Base-by-base conservation (phyloP, 495 filamentous ascomycete genomes). In the Glarea lozoyensis region DNA sequence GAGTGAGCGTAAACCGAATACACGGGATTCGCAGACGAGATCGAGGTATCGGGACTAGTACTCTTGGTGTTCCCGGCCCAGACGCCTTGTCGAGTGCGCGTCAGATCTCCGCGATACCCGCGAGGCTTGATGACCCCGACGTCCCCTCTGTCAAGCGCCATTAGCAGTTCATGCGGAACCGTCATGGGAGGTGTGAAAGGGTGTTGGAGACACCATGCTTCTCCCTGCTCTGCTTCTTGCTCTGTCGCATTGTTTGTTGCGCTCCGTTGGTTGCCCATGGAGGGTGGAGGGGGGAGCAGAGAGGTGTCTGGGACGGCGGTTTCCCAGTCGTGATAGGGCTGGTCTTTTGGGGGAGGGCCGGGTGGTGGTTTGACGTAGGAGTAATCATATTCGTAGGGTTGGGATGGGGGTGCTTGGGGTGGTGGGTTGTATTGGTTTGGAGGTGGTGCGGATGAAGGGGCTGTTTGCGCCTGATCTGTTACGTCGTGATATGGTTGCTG, bases 241-340 rank as follows among this genome's bases (percentile, higher is more conserved):
- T 63, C 64, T 11, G 76, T 76, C 4, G 89, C 82, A 65, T 95
- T 95, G 48, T 79, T 81, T 1, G 81, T 72, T 3, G 75, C 75
- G 13, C 85, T 90, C 30, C 50, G 57, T 34, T 82, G 73, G 53
- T 80, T 76, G 27, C 78, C 75, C 46, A 88, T 62, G 33, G 70
- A 63, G 2, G 90, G 88, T 0, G 90, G 87, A 1, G 90, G 90
- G 0, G 88, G 88, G 37, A 94, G 80, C 25, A 79, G 70, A 1
- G 86, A 64, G 19, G 75, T 92, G 59, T 94, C 88, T 2, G 84
- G 85, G 10, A 93, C 77, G 4, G 77, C 70, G 19, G 76, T 69
- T 52, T 82, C 70, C 88, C 87, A 93, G 66, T 88, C 84, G 56
- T 93, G 84, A 20, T 44, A 48, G 22, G 49, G 57, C 18, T 40